Base-by-base conservation (phyloP, 371 early-diverging fungal genomes). In the Cokeromyces recurvatus region DNA sequence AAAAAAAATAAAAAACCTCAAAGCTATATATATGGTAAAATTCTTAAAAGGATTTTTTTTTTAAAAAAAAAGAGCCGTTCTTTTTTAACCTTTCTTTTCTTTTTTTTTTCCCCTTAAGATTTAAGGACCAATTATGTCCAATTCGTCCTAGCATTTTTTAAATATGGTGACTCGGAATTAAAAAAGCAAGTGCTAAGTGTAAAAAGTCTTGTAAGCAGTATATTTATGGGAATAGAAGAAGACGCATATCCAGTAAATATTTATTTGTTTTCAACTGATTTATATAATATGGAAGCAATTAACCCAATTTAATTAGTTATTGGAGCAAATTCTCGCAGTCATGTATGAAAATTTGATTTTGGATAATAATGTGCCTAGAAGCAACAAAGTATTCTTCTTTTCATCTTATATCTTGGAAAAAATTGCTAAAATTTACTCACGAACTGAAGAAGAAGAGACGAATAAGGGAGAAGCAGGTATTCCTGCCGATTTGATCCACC, bases 71-170 rank as follows among this genome's bases (percentile, higher is more conserved):
- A 32, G 1, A 12, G n/a, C 12, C 27, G 6, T 29, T 20, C 1
- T 29, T 5, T 48, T n/a, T 22, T 14, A 2, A n/a, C n/a, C n/a
- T n/a, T 10, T 37, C 24, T 29, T 29, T 29, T 29, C 29, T 29
- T 29, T 29, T 29, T 11, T 29, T 36, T 2, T 29, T 29, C 29
- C 35, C 7, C n/a, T 19, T 44, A n/a, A 73, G 74, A 74, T 55
- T 48, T 74, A 24, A 74, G 90, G 48, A 83, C 82, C 2, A 62
- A 81, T 4, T 90, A 85, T 50, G 76, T 91, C 35, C 75, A 78
- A 32, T 90, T 88, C 46, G 65, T 91, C 7, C 72, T 89, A 16
- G 78, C 86, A n/a, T 89, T 92, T 51, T 71, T 92, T 17, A 71
- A 71, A 25, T 74, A 79, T 29, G 89, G 86, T 0, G 87, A 90